A percentile compares a stretch with the other conserved stretches of the same genome.
These are phyloP conservation scores for Euptelea pleiosperma DNA, from an alignment of 164 flowering plant genomes.

Conservation along the genomic window DNA sequence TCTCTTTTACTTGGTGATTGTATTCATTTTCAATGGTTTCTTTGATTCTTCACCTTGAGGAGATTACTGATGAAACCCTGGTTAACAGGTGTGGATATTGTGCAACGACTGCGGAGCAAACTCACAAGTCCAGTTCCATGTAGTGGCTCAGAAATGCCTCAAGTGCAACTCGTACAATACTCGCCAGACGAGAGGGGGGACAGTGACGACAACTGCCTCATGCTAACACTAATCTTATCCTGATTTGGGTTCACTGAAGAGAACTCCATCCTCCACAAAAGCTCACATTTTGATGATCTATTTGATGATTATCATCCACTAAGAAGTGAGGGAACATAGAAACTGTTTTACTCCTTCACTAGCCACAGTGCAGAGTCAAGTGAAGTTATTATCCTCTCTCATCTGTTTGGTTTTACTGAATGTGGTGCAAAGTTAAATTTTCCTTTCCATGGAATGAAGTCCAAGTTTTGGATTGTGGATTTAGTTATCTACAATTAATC, in stretches of 20 bases:
- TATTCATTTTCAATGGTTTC: neutral
- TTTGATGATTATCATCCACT: neutral
- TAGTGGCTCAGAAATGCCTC: constrained; percentile 78
- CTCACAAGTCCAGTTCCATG: constrained; percentile 62
- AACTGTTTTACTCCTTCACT: too few species aligned
- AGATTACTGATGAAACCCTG: neutral
- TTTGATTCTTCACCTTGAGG: neutral
- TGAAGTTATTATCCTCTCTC: too few species aligned
- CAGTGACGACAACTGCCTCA: neutral
- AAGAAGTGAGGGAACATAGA: neutral
- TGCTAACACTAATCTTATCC: neutral
- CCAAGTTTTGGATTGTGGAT: too few species aligned
- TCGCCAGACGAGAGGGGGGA: constrained; percentile 48
- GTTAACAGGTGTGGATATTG: constrained; percentile 67
- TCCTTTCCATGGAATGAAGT: too few species aligned
- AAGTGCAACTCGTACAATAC: constrained; percentile 89
- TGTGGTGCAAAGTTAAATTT: too few species aligned
- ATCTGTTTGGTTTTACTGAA: neutral
- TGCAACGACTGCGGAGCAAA: constrained; percentile 79
- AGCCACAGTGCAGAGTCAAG: too few species aligned
- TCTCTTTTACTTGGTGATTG: constrained; percentile 6
- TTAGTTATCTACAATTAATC: too few species aligned
- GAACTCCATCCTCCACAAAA: too few species aligned
- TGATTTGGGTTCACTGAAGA: neutral
- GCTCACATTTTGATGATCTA: too few species aligned